phyloP scores from a whole-genome alignment of 495 filamentous ascomycete genomes.

The Rusavskia elegans region DNA sequence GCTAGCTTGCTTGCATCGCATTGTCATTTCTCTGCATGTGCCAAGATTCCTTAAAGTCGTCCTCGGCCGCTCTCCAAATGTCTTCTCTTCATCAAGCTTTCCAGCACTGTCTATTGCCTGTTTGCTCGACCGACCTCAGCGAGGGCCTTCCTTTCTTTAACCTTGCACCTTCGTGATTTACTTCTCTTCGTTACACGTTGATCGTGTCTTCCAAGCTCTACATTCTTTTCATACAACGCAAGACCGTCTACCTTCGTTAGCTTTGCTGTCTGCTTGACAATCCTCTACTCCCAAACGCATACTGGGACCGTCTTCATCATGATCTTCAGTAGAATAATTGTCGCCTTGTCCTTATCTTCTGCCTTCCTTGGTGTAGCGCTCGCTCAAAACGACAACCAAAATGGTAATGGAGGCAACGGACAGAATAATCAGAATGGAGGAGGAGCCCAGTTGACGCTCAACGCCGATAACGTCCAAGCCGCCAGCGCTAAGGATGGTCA shows the following conservation, averaged over 20 bases:
- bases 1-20: background rate
- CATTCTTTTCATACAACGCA: background rate
- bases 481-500: slow-evolving; percentile 20
- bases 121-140: slow-evolving; percentile 1
- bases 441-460: slow-evolving; percentile 14
- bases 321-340: slow-evolving; percentile 2
- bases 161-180: background rate
- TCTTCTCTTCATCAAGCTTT: slow-evolving; percentile 1
- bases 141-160: slow-evolving; percentile 5
- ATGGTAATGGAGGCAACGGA: background rate
- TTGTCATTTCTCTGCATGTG: background rate
- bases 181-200: slow-evolving; percentile 4
- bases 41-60: background rate
- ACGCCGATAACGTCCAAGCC: slow-evolving; percentile 31
- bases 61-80: background rate
- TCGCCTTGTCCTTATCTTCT: slow-evolving; percentile 3
- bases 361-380: slow-evolving; percentile 3
- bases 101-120: background rate
- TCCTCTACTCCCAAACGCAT: background rate
- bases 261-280: background rate
- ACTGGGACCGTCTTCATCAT: background rate
- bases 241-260: background rate
- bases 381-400: background rate
- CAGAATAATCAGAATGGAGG: background rate
- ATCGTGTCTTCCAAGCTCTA: background rate